A percentile compares a stretch with the other conserved stretches of the same genome.
Conservation (phyloP, 2,329 filamentous ascomycete genomes). For the Dactylellina drechsleri region DNA sequence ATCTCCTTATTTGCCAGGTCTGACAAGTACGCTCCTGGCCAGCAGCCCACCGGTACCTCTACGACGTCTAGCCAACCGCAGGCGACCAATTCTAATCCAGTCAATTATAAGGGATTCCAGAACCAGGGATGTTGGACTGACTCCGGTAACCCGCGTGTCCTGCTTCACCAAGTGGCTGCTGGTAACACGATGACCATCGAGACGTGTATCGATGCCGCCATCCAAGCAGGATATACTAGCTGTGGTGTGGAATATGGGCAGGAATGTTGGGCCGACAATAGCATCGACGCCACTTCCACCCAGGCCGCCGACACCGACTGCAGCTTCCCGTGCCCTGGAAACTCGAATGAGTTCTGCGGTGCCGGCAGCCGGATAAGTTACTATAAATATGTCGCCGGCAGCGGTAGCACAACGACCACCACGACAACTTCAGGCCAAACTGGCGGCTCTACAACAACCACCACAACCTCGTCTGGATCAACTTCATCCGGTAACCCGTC, state of each 20-base stretch:
- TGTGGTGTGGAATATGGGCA: constrained; percentile 59
- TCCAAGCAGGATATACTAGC: constrained; percentile 57
- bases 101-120: constrained; percentile 5
- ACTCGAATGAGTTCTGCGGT: constrained; percentile 62
- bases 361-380: constrained; percentile 62
- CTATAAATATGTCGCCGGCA: constrained; percentile 57
- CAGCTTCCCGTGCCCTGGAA: constrained; percentile 61
- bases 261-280: constrained; percentile 58
- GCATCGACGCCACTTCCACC: constrained; percentile 46
- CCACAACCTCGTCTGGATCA: constrained; percentile 16
- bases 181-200: constrained; percentile 43
- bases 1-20: constrained; percentile 66
- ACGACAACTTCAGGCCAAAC: constrained; percentile 44
- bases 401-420: constrained; percentile 53
- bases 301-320: constrained; percentile 42
- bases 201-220: constrained; percentile 48
- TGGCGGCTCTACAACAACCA: constrained; percentile 23
- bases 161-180: background rate
- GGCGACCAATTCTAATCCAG: constrained; percentile 15
- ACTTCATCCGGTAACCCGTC: constrained; percentile 22
- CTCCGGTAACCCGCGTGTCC: background rate
- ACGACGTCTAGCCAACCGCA: background rate
- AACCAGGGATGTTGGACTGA: constrained; percentile 17
- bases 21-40: constrained; percentile 57
- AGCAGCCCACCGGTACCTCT: constrained; percentile 55